Base-by-base conservation (phyloP, 2,329 filamentous ascomycete genomes). In the Cladosporium sp. region DNA sequence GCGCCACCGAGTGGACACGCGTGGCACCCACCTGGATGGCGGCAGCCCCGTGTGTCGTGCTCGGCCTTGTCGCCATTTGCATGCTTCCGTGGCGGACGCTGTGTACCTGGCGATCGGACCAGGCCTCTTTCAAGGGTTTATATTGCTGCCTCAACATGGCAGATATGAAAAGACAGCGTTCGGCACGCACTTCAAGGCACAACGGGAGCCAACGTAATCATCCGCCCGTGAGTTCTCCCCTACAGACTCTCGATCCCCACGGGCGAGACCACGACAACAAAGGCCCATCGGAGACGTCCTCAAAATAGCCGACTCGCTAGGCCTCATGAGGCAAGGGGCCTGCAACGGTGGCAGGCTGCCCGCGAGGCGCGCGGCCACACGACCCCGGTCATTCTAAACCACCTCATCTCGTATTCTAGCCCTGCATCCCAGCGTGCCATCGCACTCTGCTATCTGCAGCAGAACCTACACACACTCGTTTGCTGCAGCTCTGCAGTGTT, bases 391-490 rank as follows among this genome's bases (percentile, higher is more conserved):
- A 41, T 30, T 28, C 52, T 26, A 64, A 64, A 47, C 51, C 34
- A 57, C 60, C 60, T 64, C 60, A 64, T 64, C 60, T 64, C 60
- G 60, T 64, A 54, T 64, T 57, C 47, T 32, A 64, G 60, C 60
- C 60, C 60, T 64, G 60, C 60, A 57, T 55, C 51, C 51, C 36
- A 55, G 49, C 60, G 49, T 64, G 60, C 60, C 36, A 64, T 63
- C 38, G 47, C 59, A 54, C 24, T 60, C 41, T 60, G 58, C 58
- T 61, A 28, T 59, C 57, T 59, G 34, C 57, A 38, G 18, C 38
- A 60, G 58, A 60, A 60, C 41, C 58, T 52, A 61, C 59, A 64
- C 59, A 64, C 60, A 44, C 60, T 64, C 60, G 60, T 64, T 64
- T 64, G 18, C 51, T 30, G 24, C 30, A 52, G 34, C 26, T 18